Evolutionary conservation across 2,329 filamentous ascomycete species (phyloP), one percentile per base, ranked within the genome.

Genomic region (Alternaria triticimaculans): DNA sequence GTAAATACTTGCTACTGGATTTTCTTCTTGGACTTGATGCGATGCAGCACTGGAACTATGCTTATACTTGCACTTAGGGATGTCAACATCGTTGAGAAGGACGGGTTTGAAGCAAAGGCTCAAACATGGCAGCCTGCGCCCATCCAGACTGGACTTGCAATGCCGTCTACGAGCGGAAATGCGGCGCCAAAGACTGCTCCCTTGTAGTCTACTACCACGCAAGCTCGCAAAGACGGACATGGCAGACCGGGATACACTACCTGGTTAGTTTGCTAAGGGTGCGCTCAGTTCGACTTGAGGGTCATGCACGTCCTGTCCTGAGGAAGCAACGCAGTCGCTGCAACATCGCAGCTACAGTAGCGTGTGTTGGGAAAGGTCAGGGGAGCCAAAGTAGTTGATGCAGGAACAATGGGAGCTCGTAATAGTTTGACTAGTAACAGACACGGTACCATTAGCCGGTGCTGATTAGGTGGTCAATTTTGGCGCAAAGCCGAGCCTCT

Each of bases 1-100:
- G 69, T 86, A 76, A 56, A 44, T 30, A 15, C 14, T 21, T 57
- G 21, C 25, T 28, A 23, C 46, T 18, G 26, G 25, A n/a, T 28
- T 60, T 41, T 26, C 8, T 41, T 51, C 18, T n/a, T 41, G 26
- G 20, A 55, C 28, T 25, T 44, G 49, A 37, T 21, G 21, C 6
- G 23, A 23, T 25, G 44, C 43, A 37, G 21, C 33, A 56, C 15
- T 23, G 43, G 53, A 23, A 12, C 30, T 6, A 48, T 53, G 30
- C 21, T 25, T 37, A 41, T 37, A 50, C n/a, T 48, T 15, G n/a
- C 46, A 37, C 49, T 20, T 41, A 50, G 25, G 12, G 15, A 59
- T 21, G 18, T 37, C 10, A 28, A 11, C 18, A 33, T 33, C 15
- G n/a, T 45, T 41, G 21, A 50, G 18, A 21, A 48, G 55, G 28